These are phyloP conservation scores for Cladosporium sphaerospermum DNA, from an alignment of 2,329 filamentous ascomycete genomes.

Conservation along the genomic window DNA sequence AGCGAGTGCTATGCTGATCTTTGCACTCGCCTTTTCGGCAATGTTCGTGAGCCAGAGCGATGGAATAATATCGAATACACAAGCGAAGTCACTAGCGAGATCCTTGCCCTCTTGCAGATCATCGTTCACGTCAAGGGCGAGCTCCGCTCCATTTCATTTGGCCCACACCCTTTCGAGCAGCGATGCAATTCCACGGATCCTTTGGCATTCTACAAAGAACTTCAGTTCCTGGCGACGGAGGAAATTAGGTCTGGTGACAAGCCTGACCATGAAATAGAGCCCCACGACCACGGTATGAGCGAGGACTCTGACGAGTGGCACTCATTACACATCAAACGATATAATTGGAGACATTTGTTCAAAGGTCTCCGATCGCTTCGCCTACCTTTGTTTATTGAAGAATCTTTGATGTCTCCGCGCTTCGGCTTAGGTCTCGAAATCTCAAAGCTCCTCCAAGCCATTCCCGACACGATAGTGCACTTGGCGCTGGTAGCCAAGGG, in stretches of 20 bases:
- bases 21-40: slow-evolving; percentile 9
- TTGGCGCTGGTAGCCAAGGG: slow-evolving; percentile 7
- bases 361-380: slow-evolving; percentile 1
- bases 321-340: neutral
- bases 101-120: neutral
- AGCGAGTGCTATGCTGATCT: slow-evolving; percentile 8
- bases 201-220: slow-evolving; percentile 6
- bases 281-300: neutral
- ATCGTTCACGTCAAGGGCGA: slow-evolving; percentile 6
- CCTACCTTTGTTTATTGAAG: slow-evolving; percentile 7
- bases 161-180: slow-evolving; percentile 9
- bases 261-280: neutral
- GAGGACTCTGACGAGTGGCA: neutral
- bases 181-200: slow-evolving; percentile 9
- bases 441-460: neutral
- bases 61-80: slow-evolving; percentile 9
- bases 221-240: slow-evolving; percentile 5
- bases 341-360: neutral
- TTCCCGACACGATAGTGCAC: slow-evolving; percentile 4
- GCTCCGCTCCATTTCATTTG: slow-evolving; percentile 1
- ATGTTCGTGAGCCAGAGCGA: slow-evolving; percentile 5
- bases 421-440: slow-evolving; percentile 4
- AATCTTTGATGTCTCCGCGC: neutral
- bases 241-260: neutral
- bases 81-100: slow-evolving; percentile 7